phyloP scores from a whole-genome alignment of 83 land plant species.

The Thuja plicata region DNA sequence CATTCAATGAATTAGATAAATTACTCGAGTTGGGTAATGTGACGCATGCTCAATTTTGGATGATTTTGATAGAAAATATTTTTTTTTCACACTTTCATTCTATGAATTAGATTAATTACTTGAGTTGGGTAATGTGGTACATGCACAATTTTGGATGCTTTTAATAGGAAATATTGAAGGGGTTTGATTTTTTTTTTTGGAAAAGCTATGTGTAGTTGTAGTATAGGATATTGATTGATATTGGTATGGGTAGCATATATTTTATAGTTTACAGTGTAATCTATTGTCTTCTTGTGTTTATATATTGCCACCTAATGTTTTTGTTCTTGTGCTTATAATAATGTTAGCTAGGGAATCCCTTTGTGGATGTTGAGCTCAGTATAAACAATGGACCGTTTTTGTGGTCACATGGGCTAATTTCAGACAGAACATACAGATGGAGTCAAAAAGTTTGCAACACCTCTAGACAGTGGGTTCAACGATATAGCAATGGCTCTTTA shows the following conservation, averaged over 20 bases:
- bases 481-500: neutral
- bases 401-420: slow-evolving; percentile 22
- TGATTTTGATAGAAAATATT: neutral
- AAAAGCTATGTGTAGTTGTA: too few species aligned
- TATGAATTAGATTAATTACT: neutral
- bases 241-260: too few species aligned
- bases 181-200: neutral
- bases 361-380: slow-evolving; percentile 20
- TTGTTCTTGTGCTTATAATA: neutral
- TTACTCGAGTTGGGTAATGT: neutral
- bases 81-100: neutral
- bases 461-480: neutral
- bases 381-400: slow-evolving; percentile 10
- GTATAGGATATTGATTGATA: too few species aligned
- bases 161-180: neutral
- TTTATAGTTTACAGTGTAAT: too few species aligned
- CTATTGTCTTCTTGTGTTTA: neutral
- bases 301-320: neutral
- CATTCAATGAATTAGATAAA: neutral
- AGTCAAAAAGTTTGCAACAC: slow-evolving; percentile 15
- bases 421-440: slow-evolving; percentile 5
- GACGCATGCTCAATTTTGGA: neutral
- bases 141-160: neutral
- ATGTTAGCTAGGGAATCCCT: slow-evolving; percentile 21
- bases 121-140: neutral